Evolutionary conservation across 768 basidiomycete genomes (phyloP).

Genomic region (Hericium rajendrae): DNA sequence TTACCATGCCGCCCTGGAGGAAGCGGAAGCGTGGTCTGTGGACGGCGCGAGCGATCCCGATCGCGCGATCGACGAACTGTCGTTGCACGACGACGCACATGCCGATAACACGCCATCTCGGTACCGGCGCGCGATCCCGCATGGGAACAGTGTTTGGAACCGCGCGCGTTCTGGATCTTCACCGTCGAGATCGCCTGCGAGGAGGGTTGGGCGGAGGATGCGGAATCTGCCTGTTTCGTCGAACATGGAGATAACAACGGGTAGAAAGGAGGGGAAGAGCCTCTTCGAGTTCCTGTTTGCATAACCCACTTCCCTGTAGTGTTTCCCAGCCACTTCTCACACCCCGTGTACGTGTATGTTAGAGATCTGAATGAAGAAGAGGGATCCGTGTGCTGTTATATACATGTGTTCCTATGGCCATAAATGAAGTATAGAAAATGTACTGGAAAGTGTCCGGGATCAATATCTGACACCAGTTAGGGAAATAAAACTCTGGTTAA

Average conservation of each 20-base stretch:
- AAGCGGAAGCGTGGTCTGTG: constrained; percentile 20
- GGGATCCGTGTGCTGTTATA: not conserved
- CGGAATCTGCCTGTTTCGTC: not conserved
- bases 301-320: too few species aligned
- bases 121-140: constrained; percentile 16
- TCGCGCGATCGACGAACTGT: constrained; percentile 19
- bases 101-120: constrained; percentile 16
- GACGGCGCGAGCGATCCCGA: constrained; percentile 5
- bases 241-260: not conserved
- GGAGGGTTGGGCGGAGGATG: constrained; percentile 24
- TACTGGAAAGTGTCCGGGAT: too few species aligned
- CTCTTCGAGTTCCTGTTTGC: not conserved
- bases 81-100: constrained; percentile 12
- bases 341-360: not conserved
- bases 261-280: not conserved
- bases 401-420: not conserved
- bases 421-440: not conserved
- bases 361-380: not conserved
- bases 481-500: not conserved
- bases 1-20: constrained; percentile 12
- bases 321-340: too few species aligned
- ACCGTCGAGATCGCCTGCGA: constrained; percentile 45
- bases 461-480: not conserved
- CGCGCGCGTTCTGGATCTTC: constrained; percentile 36
- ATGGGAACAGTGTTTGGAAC: constrained; percentile 23